Evolutionary conservation across 495 filamentous ascomycete species (phyloP).

Genomic region (Penicillium bialowiezense): DNA sequence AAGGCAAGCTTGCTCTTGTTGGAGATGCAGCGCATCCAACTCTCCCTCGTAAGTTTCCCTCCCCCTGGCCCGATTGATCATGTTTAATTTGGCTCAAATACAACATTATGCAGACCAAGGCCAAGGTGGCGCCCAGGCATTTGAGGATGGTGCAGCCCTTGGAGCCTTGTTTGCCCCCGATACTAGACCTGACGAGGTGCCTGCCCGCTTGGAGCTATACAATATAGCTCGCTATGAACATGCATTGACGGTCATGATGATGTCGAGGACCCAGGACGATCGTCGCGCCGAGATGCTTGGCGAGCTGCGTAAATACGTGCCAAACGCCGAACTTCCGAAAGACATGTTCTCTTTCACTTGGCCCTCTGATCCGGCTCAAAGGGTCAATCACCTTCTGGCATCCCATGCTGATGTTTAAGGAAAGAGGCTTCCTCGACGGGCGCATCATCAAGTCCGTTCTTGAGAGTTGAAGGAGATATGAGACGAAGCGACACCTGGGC

Average conservation of each 20-base stretch:
- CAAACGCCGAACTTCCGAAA: constrained; percentile 12
- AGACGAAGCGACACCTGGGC: too few species aligned
- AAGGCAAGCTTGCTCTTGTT: constrained; percentile 41
- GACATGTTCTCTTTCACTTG: constrained; percentile 19
- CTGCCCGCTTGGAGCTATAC: constrained; percentile 16
- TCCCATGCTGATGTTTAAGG: too few species aligned
- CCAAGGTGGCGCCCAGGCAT: constrained; percentile 45
- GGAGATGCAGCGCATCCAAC: constrained; percentile 50
- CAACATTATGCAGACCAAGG: constrained; percentile 49
- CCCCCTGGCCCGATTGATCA: too few species aligned
- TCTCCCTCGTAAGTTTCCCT: too few species aligned
- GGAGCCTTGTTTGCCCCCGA: constrained; percentile 24
- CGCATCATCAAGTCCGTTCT: too few species aligned
- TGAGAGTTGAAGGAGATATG: too few species aligned
- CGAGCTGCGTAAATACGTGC: constrained; percentile 17
- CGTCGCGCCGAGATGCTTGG: constrained; percentile 17
- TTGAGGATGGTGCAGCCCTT: constrained; percentile 46
- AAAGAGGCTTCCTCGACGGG: too few species aligned
- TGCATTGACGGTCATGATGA: constrained; percentile 24
- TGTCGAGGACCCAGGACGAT: constrained; percentile 15
- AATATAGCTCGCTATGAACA: constrained; percentile 19
- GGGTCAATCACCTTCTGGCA: too few species aligned
- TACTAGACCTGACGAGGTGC: constrained; percentile 13
- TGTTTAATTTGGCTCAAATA: too few species aligned
- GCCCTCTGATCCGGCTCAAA: constrained; percentile 13